Evolutionary conservation across 148 eudicot genomes (phyloP).

Genomic region (Silene latifolia): DNA sequence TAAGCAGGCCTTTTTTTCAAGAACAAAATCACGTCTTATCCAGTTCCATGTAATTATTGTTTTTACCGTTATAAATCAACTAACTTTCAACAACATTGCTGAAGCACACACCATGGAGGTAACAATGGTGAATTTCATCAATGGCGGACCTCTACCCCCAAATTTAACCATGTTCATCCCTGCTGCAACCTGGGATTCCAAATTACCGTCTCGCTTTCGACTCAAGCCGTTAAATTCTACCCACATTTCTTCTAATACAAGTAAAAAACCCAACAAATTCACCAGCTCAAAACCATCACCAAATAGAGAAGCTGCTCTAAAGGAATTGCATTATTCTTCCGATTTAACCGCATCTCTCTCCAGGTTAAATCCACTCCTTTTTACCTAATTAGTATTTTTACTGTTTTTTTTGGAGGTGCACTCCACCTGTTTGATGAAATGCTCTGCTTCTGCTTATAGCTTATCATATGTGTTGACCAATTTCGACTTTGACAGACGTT

Average conservation of each 20-base stretch:
- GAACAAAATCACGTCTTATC: neutral
- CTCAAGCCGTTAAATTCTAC: neutral
- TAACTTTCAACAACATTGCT: neutral
- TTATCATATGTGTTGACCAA: neutral
- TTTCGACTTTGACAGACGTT: too few relatives aligned
- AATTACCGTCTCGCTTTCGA: neutral
- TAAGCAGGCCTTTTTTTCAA: too few relatives aligned
- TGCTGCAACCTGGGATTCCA: neutral
- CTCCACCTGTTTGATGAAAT: slow-evolving; percentile 7
- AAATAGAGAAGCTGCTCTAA: neutral
- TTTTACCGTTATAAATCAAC: neutral
- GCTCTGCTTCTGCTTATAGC: neutral
- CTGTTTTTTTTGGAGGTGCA: neutral
- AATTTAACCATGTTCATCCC: neutral
- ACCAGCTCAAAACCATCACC: neutral
- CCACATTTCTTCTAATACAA: neutral
- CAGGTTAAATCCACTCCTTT: neutral
- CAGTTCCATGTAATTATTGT: neutral
- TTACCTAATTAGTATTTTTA: neutral
- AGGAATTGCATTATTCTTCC: neutral
- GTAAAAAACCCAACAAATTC: neutral
- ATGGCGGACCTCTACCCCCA: neutral
- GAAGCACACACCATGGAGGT: neutral
- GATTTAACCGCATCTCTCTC: slow-evolving; percentile 1
- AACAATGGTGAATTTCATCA: neutral